Base-by-base conservation (phyloP, 2,329 filamentous ascomycete species). In the Fusarium buharicum region DNA sequence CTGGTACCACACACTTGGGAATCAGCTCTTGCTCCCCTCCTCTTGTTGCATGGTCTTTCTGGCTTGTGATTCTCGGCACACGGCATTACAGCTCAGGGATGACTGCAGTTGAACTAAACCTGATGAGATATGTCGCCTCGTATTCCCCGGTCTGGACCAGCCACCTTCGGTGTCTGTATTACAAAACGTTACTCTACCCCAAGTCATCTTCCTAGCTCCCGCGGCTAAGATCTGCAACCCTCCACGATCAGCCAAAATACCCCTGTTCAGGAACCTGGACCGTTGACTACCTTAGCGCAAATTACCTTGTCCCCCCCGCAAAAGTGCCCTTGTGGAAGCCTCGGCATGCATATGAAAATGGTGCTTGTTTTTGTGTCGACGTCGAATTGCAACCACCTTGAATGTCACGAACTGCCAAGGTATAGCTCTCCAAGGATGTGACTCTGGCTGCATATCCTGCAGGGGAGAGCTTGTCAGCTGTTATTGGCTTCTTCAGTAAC, bases 261-360 rank as follows among this genome's bases (percentile, higher is more conserved):
- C 60, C 62, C 56, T 65, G 62, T 65, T 64, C 48, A 53, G 40
- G 44, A 50, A 52, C 52, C 28, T 54, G 33, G 48, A 33, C 62
- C 62, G 57, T 48, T 55, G 12, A 11, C 48, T 58, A 50, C 56
- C 31, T 36, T 9, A 28, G 16, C 43, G 24, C 4, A 18, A 22
- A 62, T 37, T 28, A n/a, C 18, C 9, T 18, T 20, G n/a, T 6
- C 22, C 37, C 44, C 53, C 55, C 64, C 55, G 55, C 62, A 62
- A 51, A 50, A 66, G 46, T 55, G 44, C 38, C 53, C 43, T 28
- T 14, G 38, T 44, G 44, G n/a, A 49, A 66, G 50, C 67, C 67
- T 70, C 67, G 67, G 67, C 65, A 67, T 64, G 60, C 67, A 70
- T 67, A 70, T 70, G 67, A 70, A 45, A 59, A 43, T 57, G 57